Evolutionary conservation across 139 green algal species (phyloP).

Genomic region (Tetraselmis striata): DNA sequence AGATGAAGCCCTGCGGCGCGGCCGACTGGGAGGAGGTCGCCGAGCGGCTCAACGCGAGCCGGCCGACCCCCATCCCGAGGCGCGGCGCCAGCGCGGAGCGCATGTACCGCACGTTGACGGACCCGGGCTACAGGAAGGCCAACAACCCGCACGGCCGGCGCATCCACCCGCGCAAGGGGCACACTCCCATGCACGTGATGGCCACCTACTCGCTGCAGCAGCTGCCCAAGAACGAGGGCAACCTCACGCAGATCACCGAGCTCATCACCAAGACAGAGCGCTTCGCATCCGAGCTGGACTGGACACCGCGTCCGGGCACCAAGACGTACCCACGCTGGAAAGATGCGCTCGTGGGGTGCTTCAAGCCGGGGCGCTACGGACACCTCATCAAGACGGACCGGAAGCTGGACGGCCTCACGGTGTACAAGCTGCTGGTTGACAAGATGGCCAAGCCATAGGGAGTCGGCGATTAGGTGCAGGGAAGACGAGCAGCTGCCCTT

Average conservation of each 20-base stretch:
- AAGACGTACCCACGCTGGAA: slow-evolving; percentile 30
- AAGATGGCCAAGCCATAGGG: neutral
- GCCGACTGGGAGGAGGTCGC: slow-evolving; percentile 12
- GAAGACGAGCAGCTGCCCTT: too few species aligned
- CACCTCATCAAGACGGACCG: slow-evolving; percentile 23
- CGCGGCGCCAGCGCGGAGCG: slow-evolving; percentile 14
- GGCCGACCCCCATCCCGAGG: neutral
- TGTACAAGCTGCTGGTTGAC: slow-evolving; percentile 14
- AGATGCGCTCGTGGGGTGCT: slow-evolving; percentile 34
- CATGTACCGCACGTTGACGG: slow-evolving; percentile 20
- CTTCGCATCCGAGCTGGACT: slow-evolving; percentile 2
- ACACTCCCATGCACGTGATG: slow-evolving; percentile 15
- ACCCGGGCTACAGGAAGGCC: slow-evolving; percentile 20
- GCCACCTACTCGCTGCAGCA: slow-evolving; percentile 1
- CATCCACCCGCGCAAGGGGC: slow-evolving; percentile 18
- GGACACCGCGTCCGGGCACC: slow-evolving; percentile 1
- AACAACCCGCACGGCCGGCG: slow-evolving; percentile 27
- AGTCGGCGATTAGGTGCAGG: too few species aligned
- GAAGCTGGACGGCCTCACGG: slow-evolving; percentile 17
- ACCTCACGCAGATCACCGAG: slow-evolving; percentile 1
- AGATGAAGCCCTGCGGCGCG: slow-evolving; percentile 9
- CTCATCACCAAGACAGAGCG: neutral
- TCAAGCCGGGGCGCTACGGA: slow-evolving; percentile 28
- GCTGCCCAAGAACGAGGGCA: slow-evolving; percentile 7
- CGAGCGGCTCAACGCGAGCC: neutral